Evolutionary conservation across 768 basidiomycete genomes (phyloP).

Genomic region (Amyloporia xantha): DNA sequence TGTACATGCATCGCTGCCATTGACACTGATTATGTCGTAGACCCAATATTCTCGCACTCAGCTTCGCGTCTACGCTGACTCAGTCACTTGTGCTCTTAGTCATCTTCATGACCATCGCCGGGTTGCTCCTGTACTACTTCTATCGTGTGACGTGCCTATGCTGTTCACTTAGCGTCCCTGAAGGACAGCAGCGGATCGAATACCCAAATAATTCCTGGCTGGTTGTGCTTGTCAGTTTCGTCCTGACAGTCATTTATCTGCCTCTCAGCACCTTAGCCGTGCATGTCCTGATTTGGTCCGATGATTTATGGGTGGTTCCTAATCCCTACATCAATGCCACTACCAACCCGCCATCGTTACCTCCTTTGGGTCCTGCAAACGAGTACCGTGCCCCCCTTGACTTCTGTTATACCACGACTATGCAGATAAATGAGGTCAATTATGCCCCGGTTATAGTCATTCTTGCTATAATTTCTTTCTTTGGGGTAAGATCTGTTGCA

Average conservation of each 20-base stretch:
- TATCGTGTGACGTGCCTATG: constrained; percentile 41
- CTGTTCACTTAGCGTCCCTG: constrained; percentile 41
- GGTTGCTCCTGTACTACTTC: constrained; percentile 53
- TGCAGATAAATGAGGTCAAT: constrained; percentile 63
- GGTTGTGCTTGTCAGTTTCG: constrained; percentile 55
- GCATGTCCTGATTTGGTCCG: constrained; percentile 71
- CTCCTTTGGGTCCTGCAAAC: constrained; percentile 48
- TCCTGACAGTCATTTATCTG: constrained; percentile 64
- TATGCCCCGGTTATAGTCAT: constrained; percentile 58
- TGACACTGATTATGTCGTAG: constrained; percentile 27
- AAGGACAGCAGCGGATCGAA: constrained; percentile 47
- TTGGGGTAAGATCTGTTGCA: constrained; percentile 34
- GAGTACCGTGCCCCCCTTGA: constrained; percentile 58
- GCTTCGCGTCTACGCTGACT: constrained; percentile 55
- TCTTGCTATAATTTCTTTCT: constrained; percentile 46
- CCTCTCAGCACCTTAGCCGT: constrained; percentile 74
- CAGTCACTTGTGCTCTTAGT: constrained; percentile 56
- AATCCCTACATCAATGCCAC: constrained; percentile 64
- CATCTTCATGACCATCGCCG: constrained; percentile 48
- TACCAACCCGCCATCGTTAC: constrained; percentile 38
- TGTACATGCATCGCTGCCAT: not conserved
- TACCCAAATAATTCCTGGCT: constrained; percentile 41
- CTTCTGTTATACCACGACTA: constrained; percentile 77
- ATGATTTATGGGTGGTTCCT: constrained; percentile 66
- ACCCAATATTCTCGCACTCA: constrained; percentile 69